Conservation (phyloP, 495 filamentous ascomycete genomes). For the Eremomyces bilateralis region DNA sequence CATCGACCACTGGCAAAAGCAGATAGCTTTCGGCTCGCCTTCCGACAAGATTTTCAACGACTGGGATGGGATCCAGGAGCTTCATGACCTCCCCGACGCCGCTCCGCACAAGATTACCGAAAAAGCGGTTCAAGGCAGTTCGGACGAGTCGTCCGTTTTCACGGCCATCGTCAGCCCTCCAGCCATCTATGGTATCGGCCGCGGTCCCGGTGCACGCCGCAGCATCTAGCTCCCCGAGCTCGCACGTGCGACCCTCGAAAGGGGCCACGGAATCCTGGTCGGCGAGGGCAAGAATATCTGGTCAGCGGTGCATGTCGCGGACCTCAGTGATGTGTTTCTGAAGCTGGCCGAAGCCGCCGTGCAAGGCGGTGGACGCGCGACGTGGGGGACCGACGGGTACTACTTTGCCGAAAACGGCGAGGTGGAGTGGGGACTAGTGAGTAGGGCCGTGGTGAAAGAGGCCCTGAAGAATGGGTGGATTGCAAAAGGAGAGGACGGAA, state of each 20-base stretch:
- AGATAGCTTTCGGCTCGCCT: constrained; percentile 28
- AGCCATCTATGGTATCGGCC: constrained; percentile 53
- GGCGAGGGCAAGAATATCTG: constrained; percentile 43
- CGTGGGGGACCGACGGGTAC: constrained; percentile 53
- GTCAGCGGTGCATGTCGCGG: constrained; percentile 54
- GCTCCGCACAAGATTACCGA: constrained; percentile 40
- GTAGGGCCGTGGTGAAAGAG: constrained; percentile 34
- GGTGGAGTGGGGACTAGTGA: constrained; percentile 49
- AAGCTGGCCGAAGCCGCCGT: constrained; percentile 43
- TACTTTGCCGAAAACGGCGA: constrained; percentile 52
- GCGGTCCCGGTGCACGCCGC: constrained; percentile 45
- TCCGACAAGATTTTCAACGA: constrained; percentile 33
- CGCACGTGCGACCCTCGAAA: constrained; percentile 30
- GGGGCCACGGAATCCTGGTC: constrained; percentile 40
- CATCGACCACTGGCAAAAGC: constrained; percentile 26
- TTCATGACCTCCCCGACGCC: constrained; percentile 31
- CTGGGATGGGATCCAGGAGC: constrained; percentile 31
- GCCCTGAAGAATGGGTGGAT: constrained; percentile 44
- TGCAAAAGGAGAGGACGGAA: constrained; percentile 9
- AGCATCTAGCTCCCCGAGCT: constrained; percentile 44
- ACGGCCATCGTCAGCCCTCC: constrained; percentile 61
- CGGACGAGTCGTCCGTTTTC: constrained; percentile 26
- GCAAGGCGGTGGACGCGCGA: constrained; percentile 33
- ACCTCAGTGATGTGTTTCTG: constrained; percentile 44
- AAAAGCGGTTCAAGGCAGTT: constrained; percentile 30